phyloP scores from a whole-genome alignment of 805 yeast species.

The Sporopachydermia lactativora region DNA sequence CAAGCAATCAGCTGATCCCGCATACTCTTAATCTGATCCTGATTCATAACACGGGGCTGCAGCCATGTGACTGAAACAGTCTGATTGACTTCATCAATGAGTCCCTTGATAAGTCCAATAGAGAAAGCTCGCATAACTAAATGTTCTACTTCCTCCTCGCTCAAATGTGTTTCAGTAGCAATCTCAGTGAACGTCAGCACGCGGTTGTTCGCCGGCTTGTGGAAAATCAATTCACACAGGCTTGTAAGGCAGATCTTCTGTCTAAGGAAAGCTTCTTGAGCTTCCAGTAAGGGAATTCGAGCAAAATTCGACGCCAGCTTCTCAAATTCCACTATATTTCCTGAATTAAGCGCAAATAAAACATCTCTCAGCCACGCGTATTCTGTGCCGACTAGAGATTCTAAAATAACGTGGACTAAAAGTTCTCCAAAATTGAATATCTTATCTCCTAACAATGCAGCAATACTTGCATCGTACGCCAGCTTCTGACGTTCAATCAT shows the following conservation, averaged over 20 bases:
- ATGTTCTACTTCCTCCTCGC: slow-evolving; percentile 70
- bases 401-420: slow-evolving; percentile 73
- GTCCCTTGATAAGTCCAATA: slow-evolving; percentile 73
- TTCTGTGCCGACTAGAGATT: slow-evolving; percentile 31
- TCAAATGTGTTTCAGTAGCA: slow-evolving; percentile 52
- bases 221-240: slow-evolving; percentile 73
- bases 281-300: slow-evolving; percentile 40
- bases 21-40: slow-evolving; percentile 66
- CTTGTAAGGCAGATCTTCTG: slow-evolving; percentile 92
- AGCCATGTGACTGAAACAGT: slow-evolving; percentile 81
- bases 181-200: slow-evolving; percentile 61
- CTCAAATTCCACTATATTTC: slow-evolving; percentile 60
- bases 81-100: slow-evolving; percentile 75
- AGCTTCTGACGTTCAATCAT: slow-evolving; percentile 29
- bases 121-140: slow-evolving; percentile 85
- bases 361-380: slow-evolving; percentile 62
- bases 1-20: slow-evolving; percentile 59
- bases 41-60: slow-evolving; percentile 87
- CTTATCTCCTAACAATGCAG: slow-evolving; percentile 83
- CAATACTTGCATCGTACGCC: slow-evolving; percentile 65
- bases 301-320: slow-evolving; percentile 26
- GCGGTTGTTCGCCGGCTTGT: slow-evolving; percentile 60
- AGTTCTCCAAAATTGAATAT: slow-evolving; percentile 95
- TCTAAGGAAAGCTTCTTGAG: slow-evolving; percentile 52
- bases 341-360: slow-evolving; percentile 58